Evolutionary conservation across 2,329 filamentous ascomycete genomes (phyloP).

Genomic region (Sporothrix brunneoviolacea): DNA sequence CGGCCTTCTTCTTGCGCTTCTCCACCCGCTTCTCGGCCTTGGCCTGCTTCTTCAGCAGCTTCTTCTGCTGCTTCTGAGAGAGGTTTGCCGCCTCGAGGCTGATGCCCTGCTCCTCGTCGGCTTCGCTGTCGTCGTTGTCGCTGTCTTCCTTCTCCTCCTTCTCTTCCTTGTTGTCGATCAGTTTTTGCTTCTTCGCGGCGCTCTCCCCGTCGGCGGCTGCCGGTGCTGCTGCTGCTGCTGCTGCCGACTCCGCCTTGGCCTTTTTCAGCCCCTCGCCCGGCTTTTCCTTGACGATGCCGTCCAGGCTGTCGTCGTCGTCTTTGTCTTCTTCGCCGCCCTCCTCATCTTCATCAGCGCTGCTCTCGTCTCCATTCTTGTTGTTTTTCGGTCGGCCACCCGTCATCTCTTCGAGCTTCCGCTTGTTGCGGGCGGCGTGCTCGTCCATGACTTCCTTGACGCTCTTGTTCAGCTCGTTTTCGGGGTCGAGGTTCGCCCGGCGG

Average conservation of each 20-base stretch:
- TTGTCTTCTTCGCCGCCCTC: conserved; percentile 39
- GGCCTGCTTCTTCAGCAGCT: conserved; percentile 44
- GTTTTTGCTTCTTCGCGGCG: conserved; percentile 45
- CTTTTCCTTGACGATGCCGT: conserved; percentile 51
- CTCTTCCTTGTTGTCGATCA: conserved; percentile 21
- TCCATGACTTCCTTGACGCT: conserved; percentile 91
- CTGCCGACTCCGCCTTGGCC: conserved; percentile 28
- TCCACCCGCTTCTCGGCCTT: conserved; percentile 44
- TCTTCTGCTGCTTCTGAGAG: conserved; percentile 44
- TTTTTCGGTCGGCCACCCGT: conserved; percentile 27
- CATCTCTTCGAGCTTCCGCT: conserved; percentile 69
- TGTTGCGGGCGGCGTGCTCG: conserved; percentile 61
- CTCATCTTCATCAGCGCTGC: conserved; percentile 29
- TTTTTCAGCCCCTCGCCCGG: conserved; percentile 59
- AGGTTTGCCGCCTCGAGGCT: conserved; percentile 20
- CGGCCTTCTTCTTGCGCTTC: conserved; percentile 36
- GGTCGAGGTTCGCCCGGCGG: conserved; percentile 69
- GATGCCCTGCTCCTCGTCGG: conserved; percentile 19
- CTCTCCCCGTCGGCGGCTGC: conserved; percentile 36
- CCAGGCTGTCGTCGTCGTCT: conserved; percentile 38
- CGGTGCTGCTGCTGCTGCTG: no score
- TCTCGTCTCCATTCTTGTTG: conserved; percentile 13
- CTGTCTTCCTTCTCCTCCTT: conserved; percentile 13
- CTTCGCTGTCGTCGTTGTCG: conserved; percentile 18
- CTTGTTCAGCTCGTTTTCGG: conserved; percentile 70